Percentiles rank a stretch among this genome's conserved stretches.
phyloP scores from a whole-genome alignment of 306 rosid genomes.

The Casuarina cunninghamiana region DNA sequence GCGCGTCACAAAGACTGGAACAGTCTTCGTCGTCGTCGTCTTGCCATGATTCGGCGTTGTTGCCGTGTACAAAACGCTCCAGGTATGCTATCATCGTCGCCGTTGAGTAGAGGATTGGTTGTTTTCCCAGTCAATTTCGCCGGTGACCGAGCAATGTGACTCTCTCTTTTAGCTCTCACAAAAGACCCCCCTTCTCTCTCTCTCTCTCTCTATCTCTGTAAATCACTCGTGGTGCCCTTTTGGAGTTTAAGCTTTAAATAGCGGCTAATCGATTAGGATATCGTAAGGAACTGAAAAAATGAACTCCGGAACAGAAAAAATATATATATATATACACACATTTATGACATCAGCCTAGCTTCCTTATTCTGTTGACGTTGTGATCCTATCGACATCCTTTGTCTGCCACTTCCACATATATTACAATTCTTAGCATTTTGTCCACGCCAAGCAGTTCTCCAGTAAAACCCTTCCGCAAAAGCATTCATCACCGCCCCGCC shows the following conservation, averaged over 20 bases:
- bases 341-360: slow-evolving; percentile 32
- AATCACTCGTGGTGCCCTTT: neutral
- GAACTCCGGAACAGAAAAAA: neutral
- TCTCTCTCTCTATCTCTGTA: neutral
- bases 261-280: slow-evolving; percentile 18
- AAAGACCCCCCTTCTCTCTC: neutral
- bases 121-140: slow-evolving; percentile 14
- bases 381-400: slow-evolving; percentile 47
- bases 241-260: slow-evolving; percentile 30
- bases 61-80: slow-evolving; percentile 65
- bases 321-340: no score
- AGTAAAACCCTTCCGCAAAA: neutral
- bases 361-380: slow-evolving; percentile 37
- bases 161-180: neutral
- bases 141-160: neutral
- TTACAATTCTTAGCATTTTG: neutral
- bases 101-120: neutral
- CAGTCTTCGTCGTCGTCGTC: slow-evolving; percentile 38
- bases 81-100: slow-evolving; percentile 77
- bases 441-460: neutral
- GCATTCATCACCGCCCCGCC: no score
- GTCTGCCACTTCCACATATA: slow-evolving; percentile 58
- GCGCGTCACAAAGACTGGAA: slow-evolving; percentile 30
- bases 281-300: neutral
- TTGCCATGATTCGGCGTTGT: slow-evolving; percentile 57